These are phyloP conservation scores for Psidium friedrichsthalianum DNA, from an alignment of 345 rosid species.

Conservation along the genomic window DNA sequence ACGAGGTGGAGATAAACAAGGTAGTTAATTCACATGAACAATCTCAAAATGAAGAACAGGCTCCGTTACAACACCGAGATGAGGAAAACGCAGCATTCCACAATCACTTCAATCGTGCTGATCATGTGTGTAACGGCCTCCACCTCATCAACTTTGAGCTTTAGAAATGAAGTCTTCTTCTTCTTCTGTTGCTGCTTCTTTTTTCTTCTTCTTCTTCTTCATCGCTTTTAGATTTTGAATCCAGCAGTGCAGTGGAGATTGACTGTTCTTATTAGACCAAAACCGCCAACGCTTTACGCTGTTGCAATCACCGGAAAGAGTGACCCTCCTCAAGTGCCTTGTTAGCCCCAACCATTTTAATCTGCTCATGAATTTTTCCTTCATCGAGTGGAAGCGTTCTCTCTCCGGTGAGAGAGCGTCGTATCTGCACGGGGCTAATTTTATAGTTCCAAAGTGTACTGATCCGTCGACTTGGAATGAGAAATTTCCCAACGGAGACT, in stretches of 20 bases:
- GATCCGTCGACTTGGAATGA: neutral
- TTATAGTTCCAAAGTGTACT: neutral
- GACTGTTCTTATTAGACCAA: neutral
- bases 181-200: neutral
- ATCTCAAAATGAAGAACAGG: neutral
- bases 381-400: neutral
- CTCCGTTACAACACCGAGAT: neutral
- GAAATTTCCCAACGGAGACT: neutral
- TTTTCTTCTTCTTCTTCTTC: neutral
- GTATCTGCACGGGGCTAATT: neutral
- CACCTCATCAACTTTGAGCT: neutral
- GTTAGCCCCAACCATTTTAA: neutral
- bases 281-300: neutral
- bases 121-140: neutral
- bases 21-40: neutral
- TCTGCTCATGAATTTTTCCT: neutral
- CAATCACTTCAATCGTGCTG: neutral
- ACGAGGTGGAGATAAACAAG: neutral
- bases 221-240: neutral
- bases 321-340: neutral
- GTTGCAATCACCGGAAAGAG: neutral
- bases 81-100: neutral
- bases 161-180: neutral
- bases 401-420: neutral
- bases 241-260: neutral